phyloP scores from a whole-genome alignment of 2,329 filamentous ascomycete species.

The Plenodomus tracheiphilus region DNA sequence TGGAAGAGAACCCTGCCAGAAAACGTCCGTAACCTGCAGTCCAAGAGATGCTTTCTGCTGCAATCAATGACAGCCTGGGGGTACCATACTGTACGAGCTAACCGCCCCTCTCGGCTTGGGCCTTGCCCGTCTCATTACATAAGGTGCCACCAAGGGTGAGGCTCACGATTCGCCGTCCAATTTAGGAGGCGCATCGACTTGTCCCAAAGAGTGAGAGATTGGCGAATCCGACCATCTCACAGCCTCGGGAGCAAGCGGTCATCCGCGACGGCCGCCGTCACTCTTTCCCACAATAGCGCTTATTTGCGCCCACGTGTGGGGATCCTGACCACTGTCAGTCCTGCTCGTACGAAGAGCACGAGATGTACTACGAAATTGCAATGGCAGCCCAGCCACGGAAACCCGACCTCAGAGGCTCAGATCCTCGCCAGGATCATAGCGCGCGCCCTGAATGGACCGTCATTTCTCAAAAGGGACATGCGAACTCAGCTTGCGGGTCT shows the following conservation, averaged over 20 bases:
- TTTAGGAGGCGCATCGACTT: slow-evolving; percentile 13
- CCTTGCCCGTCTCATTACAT: slow-evolving; percentile 21
- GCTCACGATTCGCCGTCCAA: slow-evolving; percentile 15
- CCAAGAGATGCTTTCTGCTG: neutral
- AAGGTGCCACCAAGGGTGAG: slow-evolving; percentile 18
- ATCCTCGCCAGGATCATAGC: slow-evolving; percentile 30
- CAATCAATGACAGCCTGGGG: slow-evolving; percentile 21
- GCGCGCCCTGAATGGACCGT: slow-evolving; percentile 13
- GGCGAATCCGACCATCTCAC: slow-evolving; percentile 9
- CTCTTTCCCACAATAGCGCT: slow-evolving; percentile 13
- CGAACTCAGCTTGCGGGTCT: neutral
- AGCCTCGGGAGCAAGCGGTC: slow-evolving; percentile 24
- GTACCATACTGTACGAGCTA: slow-evolving; percentile 25
- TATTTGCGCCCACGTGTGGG: slow-evolving; percentile 19
- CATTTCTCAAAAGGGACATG: slow-evolving; percentile 1
- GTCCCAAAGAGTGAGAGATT: slow-evolving; percentile 12
- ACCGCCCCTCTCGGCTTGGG: slow-evolving; percentile 13
- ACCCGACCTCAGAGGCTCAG: slow-evolving; percentile 26
- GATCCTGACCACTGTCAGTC: slow-evolving; percentile 9
- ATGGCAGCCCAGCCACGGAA: slow-evolving; percentile 17
- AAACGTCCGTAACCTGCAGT: neutral
- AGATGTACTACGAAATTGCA: slow-evolving; percentile 12
- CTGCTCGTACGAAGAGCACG: slow-evolving; percentile 13
- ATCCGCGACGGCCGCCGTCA: slow-evolving; percentile 20
- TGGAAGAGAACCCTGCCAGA: neutral